Percentiles rank a stretch among this genome's conserved stretches.
phyloP scores from a whole-genome alignment of 768 basidiomycete genomes.

The Pisolithus marmoratus region DNA sequence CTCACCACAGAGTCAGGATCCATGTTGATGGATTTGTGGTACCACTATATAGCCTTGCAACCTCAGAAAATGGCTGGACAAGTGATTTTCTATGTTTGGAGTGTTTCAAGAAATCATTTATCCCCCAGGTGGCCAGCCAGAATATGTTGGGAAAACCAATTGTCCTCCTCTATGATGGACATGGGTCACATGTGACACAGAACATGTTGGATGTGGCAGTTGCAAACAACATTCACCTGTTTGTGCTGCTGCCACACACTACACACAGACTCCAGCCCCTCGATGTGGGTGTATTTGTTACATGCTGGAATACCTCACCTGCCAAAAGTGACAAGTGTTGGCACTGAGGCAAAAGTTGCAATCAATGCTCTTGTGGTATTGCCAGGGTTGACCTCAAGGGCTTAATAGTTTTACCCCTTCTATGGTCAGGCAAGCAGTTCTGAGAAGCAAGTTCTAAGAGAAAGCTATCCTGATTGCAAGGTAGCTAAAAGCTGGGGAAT shows the following conservation, averaged over 20 bases:
- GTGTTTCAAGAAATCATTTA: conserved; percentile 35
- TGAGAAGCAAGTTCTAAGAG: no score
- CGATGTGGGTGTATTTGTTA: background rate
- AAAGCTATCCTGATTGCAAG: no score
- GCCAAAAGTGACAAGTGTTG: no score
- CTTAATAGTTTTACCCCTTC: no score
- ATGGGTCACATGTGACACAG: conserved; percentile 33
- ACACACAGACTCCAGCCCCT: background rate
- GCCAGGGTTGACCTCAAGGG: no score
- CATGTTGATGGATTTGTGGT: background rate
- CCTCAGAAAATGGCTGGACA: conserved; percentile 38
- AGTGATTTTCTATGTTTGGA: conserved; percentile 26
- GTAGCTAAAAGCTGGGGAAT: no score
- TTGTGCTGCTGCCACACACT: background rate
- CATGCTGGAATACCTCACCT: no score
- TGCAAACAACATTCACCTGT: no score
- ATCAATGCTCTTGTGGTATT: no score
- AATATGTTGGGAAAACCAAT: conserved; percentile 23
- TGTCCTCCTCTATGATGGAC: conserved; percentile 39
- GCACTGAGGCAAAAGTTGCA: no score
- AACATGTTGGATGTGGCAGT: conserved; percentile 21
- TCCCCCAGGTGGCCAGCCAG: conserved; percentile 26
- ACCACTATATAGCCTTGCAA: conserved; percentile 21
- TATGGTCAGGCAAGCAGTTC: no score
- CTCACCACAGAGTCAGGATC: background rate